A percentile compares a stretch with the other conserved stretches of the same genome.
Evolutionary conservation across 129 eudicot species (phyloP).

Genomic region (Arctium minus): DNA sequence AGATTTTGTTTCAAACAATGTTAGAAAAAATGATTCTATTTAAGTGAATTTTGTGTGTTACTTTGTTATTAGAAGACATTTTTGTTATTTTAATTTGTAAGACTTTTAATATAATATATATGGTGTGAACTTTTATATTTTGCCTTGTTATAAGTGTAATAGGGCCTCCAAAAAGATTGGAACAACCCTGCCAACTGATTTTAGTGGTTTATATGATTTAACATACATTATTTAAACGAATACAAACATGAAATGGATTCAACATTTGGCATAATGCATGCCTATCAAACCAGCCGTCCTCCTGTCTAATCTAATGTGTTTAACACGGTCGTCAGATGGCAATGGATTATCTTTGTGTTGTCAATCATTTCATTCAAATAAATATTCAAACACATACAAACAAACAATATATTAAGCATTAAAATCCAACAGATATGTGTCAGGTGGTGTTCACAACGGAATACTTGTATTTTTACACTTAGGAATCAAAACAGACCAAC

Average conservation of each 20-base stretch:
- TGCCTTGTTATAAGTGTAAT: too few relatives aligned
- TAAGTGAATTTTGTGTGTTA: too few relatives aligned
- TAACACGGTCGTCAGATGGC: neutral
- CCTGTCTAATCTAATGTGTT: neutral
- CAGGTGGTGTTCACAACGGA: neutral
- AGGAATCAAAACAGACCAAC: neutral
- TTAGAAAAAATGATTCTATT: too few relatives aligned
- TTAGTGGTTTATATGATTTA: neutral
- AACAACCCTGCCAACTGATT: neutral
- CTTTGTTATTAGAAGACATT: too few relatives aligned
- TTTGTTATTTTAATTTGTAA: too few relatives aligned
- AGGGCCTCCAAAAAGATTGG: neutral
- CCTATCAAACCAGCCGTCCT: neutral
- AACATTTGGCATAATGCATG: neutral
- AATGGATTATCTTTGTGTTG: neutral
- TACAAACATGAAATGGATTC: neutral
- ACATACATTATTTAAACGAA: neutral
- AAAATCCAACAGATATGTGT: neutral
- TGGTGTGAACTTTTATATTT: too few relatives aligned
- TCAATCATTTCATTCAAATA: neutral
- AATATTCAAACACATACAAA: neutral
- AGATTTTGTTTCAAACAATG: too few relatives aligned
- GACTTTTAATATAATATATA: too few relatives aligned
- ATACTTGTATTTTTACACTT: neutral
- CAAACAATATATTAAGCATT: too few relatives aligned